Conservation (phyloP, 2,329 filamentous ascomycete species). For the Calonectria naviculata region DNA sequence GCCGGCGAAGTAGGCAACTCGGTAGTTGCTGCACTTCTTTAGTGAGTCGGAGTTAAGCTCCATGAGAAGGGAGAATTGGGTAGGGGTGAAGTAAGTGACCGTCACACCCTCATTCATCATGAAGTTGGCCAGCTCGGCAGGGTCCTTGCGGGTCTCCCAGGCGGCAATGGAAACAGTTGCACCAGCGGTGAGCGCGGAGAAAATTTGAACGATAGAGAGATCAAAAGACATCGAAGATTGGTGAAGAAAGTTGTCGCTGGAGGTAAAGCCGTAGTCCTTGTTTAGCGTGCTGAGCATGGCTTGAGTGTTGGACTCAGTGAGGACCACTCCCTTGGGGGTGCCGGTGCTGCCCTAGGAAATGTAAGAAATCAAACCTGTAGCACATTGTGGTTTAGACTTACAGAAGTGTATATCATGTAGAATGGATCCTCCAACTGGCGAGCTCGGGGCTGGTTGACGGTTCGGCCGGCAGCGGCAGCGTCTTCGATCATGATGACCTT, state of each 20-base stretch:
- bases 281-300: constrained; percentile 38
- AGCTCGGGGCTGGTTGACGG: constrained; percentile 16
- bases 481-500: constrained; percentile 32
- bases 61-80: constrained; percentile 36
- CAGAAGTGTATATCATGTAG: constrained; percentile 40
- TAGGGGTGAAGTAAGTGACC: constrained; percentile 38
- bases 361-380: constrained; percentile 1
- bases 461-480: constrained; percentile 26
- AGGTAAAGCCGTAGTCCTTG: constrained; percentile 32
- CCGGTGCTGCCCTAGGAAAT: constrained; percentile 36
- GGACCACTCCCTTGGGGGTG: constrained; percentile 38
- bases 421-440: constrained; percentile 34
- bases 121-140: constrained; percentile 34
- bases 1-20: constrained; percentile 36
- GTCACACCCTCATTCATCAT: constrained; percentile 33
- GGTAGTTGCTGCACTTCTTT: constrained; percentile 32
- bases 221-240: constrained; percentile 40
- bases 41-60: constrained; percentile 33
- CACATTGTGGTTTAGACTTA: constrained; percentile 11
- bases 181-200: constrained; percentile 32
- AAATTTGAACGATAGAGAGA: constrained; percentile 38
- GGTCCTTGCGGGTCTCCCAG: constrained; percentile 37
- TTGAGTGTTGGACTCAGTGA: constrained; percentile 39
- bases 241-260: constrained; percentile 33
- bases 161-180: constrained; percentile 37